Conservation (phyloP, 2,329 filamentous ascomycete species). For the Pseudogymnoascus sp. region DNA sequence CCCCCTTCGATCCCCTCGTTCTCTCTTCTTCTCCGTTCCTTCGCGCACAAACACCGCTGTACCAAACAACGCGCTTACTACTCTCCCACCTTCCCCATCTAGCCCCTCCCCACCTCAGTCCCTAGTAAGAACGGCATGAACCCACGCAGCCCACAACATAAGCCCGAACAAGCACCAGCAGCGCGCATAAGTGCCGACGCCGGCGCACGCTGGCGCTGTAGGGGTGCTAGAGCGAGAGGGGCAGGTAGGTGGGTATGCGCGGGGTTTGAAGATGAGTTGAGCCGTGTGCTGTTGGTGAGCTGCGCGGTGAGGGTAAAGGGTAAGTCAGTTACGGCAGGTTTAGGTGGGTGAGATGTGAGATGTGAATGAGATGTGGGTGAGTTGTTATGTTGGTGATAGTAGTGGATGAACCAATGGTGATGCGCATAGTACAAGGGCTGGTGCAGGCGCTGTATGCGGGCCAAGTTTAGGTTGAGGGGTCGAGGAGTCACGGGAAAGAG, state of each 20-base stretch:
- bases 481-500: background rate
- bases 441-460: background rate
- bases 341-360: background rate
- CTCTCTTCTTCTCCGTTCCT: too few species aligned
- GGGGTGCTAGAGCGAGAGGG: background rate
- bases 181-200: background rate
- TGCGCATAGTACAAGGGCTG: background rate
- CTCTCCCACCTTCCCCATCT: background rate
- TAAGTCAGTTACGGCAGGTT: background rate
- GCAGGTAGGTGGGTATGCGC: background rate
- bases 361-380: background rate
- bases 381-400: background rate
- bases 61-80: background rate
- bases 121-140: background rate
- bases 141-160: background rate
- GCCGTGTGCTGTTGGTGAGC: background rate
- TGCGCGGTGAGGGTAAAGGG: background rate
- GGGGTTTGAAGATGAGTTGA: background rate
- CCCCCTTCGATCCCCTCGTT: too few species aligned
- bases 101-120: background rate
- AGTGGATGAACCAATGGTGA: background rate
- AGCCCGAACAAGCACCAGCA: background rate
- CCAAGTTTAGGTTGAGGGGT: background rate
- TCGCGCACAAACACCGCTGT: background rate
- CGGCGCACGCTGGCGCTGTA: background rate